A percentile compares a stretch with the other conserved stretches of the same genome.
phyloP scores from a whole-genome alignment of 495 filamentous ascomycete species.

The Xylaria telfairii region DNA sequence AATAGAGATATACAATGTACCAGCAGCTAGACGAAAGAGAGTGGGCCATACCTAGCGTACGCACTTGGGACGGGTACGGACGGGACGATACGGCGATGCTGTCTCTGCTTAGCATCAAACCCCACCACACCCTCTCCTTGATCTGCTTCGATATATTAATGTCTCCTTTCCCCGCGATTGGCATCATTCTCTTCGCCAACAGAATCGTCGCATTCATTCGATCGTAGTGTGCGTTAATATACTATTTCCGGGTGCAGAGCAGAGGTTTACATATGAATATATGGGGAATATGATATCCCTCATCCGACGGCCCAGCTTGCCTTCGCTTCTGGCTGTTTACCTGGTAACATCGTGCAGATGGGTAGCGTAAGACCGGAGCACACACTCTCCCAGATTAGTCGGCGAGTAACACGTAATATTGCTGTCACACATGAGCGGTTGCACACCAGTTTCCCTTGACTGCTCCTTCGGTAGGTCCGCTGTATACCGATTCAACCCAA shows the following conservation, averaged over 20 bases:
- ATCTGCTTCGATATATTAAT: constrained; percentile 21
- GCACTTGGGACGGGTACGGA: constrained; percentile 23
- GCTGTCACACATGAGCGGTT: constrained; percentile 1
- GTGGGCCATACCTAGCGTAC: constrained; percentile 4
- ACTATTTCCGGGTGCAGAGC: constrained; percentile 13
- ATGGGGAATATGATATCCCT: not conserved
- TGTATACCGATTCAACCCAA: not conserved
- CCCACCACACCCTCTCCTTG: constrained; percentile 24
- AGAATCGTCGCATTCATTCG: not conserved
- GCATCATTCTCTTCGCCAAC: constrained; percentile 5
- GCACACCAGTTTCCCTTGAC: not conserved
- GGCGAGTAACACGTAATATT: constrained; percentile 3
- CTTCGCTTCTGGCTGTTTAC: constrained; percentile 7
- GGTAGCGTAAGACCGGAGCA: constrained; percentile 11
- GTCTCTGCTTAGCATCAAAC: constrained; percentile 8
- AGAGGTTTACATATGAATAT: not conserved
- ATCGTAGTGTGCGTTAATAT: constrained; percentile 5
- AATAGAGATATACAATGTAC: constrained; percentile 5
- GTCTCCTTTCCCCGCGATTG: constrained; percentile 20
- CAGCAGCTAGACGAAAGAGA: not conserved
- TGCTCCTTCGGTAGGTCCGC: not conserved
- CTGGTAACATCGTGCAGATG: constrained; percentile 13
- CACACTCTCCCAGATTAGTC: not conserved
- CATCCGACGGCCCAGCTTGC: constrained; percentile 20
- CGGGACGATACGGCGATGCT: constrained; percentile 27